Percentiles rank a stretch among this genome's conserved stretches.
These are phyloP conservation scores for Aspergillus texensis DNA, from an alignment of 2,329 filamentous ascomycete genomes.

Conservation along the genomic window DNA sequence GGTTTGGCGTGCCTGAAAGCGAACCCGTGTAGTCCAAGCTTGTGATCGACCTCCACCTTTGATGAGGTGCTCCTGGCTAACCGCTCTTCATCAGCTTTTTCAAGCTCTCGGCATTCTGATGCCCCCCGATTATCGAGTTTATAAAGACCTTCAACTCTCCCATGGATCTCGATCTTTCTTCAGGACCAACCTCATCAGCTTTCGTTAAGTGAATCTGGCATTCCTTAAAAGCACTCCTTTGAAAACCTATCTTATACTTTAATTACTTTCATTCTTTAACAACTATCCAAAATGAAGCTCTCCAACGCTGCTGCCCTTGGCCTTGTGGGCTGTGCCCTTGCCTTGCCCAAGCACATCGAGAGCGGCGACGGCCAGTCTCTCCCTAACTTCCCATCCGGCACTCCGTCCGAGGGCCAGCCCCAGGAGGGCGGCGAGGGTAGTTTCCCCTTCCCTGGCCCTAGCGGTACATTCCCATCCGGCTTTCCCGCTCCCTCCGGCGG, in stretches of 20 bases:
- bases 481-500: neutral
- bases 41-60: slow-evolving; percentile 1
- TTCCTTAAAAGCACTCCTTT: slow-evolving; percentile 1
- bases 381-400: neutral
- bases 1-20: neutral
- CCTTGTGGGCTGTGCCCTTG: slow-evolving; percentile 14
- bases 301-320: slow-evolving; percentile 8
- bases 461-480: neutral
- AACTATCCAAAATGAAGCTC: slow-evolving; percentile 15
- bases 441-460: neutral
- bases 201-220: slow-evolving; percentile 2
- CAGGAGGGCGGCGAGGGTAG: neutral
- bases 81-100: neutral
- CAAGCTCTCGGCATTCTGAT: neutral
- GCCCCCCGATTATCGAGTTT: neutral
- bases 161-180: neutral
- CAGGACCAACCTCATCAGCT: neutral
- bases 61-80: neutral
- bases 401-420: neutral
- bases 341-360: slow-evolving; percentile 7
- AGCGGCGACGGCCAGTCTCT: slow-evolving; percentile 1
- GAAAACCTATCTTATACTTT: neutral
- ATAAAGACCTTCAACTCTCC: slow-evolving; percentile 1
- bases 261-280: neutral
- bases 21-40: slow-evolving; percentile 2